Base-by-base conservation (phyloP, 2,329 filamentous ascomycete genomes). In the Arthrobotrys sinensis region DNA sequence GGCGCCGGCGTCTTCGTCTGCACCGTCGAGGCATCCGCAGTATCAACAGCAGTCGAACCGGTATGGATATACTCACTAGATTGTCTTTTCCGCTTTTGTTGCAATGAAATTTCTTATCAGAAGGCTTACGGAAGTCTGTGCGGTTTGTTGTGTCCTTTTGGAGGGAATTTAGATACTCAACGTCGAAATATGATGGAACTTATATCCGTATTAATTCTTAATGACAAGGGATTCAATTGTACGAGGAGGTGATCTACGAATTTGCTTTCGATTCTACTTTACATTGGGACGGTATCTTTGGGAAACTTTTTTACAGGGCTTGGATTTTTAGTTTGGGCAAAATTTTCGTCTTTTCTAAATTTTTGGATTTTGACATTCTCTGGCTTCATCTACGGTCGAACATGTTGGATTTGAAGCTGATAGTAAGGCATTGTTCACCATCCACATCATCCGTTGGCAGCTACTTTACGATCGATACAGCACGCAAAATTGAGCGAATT, bases 171-270 rank as follows among this genome's bases (percentile, higher is more conserved):
- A 71, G 67, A 64, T 71, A 71, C 60, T 32, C 67, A 28, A 53
- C 67, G 32, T 24, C 53, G 38, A 71, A 45, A 57, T 64, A 63
- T 71, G 67, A 71, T 45, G 34, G 55, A 71, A 53, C 21, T 71
- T 71, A 71, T 71, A 71, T 71, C 24, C 67, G 67, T 71, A 71
- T 71, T 71, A 71, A 71, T 71, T 71, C 67, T 71, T 71, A 63
- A 71, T 71, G 16, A 28, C n/a, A 38, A 19, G 53, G 66, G 40
- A 62, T 60, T 60, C 34, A 43, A 40, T 57, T 45, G 28, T 60
- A 60, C 40, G 55, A 43, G 32, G 52, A n/a, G 32, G 16, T 2
- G 32, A 36, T 38, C 52, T 32, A 38, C 55, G 36, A 28, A 43
- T 60, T 60, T 60, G 34, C 11, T 43, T 57, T 60, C 16, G 36